Conservation (phyloP, 2,329 filamentous ascomycete genomes). For the Beauveria varroae region DNA sequence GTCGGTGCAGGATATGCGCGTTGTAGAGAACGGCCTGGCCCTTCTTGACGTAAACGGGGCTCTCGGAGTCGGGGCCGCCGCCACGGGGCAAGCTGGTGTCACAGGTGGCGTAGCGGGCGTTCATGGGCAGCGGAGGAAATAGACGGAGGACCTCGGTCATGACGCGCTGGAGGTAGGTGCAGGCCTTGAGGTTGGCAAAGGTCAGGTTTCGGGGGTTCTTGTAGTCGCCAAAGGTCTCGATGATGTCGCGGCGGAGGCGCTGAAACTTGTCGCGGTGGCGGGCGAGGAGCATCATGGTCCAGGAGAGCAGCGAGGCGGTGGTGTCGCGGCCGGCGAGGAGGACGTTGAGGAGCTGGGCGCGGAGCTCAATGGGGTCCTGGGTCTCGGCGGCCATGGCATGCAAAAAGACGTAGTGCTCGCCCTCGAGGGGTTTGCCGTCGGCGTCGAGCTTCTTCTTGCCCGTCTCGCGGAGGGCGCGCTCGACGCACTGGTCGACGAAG, state of each 20-base stretch:
- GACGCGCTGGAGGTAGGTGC: constrained; percentile 19
- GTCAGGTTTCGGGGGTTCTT: constrained; percentile 18
- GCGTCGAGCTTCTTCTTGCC: constrained; percentile 1
- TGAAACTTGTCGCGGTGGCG: constrained; percentile 30
- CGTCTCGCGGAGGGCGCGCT: constrained; percentile 36
- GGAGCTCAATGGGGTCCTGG: constrained; percentile 19
- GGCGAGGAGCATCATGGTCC: constrained; percentile 32
- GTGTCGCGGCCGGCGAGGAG: constrained; percentile 47
- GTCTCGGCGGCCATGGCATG: constrained; percentile 27
- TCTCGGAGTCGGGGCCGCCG: constrained; percentile 34
- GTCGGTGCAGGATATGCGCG: constrained; percentile 25
- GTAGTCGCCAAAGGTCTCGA: constrained; percentile 43
- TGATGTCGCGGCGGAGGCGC: constrained; percentile 34
- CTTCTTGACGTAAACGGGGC: constrained; percentile 38
- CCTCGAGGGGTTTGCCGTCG: not conserved
- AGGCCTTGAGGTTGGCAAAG: constrained; percentile 17
- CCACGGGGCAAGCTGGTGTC: constrained; percentile 40
- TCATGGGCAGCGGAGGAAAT: constrained; percentile 36
- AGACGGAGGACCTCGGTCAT: constrained; percentile 24
- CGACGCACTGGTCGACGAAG: constrained; percentile 62
- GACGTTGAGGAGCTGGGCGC: constrained; percentile 29
- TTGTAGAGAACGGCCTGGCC: constrained; percentile 29
- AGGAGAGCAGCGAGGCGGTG: constrained; percentile 42
- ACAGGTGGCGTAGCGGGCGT: constrained; percentile 33
- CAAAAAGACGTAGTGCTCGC: constrained; percentile 25